These are phyloP conservation scores for Tolypocladium nubicola DNA, from an alignment of 2,329 filamentous ascomycete genomes.

Conservation along the genomic window DNA sequence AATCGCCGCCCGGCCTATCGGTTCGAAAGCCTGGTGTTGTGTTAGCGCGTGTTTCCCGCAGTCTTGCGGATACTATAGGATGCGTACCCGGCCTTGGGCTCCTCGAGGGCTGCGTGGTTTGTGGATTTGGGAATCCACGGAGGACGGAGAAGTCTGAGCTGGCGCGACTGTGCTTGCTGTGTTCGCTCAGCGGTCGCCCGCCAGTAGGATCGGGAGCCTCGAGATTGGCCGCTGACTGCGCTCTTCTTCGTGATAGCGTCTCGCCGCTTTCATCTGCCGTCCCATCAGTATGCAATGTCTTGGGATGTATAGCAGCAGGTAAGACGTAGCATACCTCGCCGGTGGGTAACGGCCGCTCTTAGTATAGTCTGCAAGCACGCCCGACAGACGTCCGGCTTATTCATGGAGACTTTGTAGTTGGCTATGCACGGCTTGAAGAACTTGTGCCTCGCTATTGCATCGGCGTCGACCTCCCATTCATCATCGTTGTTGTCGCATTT, in stretches of 20 bases:
- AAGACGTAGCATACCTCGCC: slow-evolving; percentile 49
- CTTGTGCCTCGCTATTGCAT: slow-evolving; percentile 49
- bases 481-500: slow-evolving; percentile 76
- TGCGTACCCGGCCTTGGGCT: slow-evolving; percentile 19
- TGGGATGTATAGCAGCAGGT: not conserved
- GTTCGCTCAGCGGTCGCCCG: slow-evolving; percentile 44
- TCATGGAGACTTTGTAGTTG: slow-evolving; percentile 62
- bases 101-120: slow-evolving; percentile 24
- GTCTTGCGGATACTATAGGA: not conserved
- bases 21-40: slow-evolving; percentile 41
- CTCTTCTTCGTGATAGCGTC: slow-evolving; percentile 38
- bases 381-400: slow-evolving; percentile 61
- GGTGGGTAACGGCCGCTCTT: slow-evolving; percentile 55
- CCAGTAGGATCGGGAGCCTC: slow-evolving; percentile 41
- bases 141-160: slow-evolving; percentile 59
- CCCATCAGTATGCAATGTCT: not conserved
- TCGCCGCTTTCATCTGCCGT: slow-evolving; percentile 30
- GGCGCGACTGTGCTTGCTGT: slow-evolving; percentile 58
- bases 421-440: slow-evolving; percentile 60
- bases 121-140: slow-evolving; percentile 39
- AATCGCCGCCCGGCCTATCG: slow-evolving; percentile 35
- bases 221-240: slow-evolving; percentile 51
- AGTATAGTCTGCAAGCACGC: slow-evolving; percentile 68
- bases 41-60: slow-evolving; percentile 29
- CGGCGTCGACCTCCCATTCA: slow-evolving; percentile 60